phyloP scores from a whole-genome alignment of 805 yeast genomes.

The Ogataea ganodermae region DNA sequence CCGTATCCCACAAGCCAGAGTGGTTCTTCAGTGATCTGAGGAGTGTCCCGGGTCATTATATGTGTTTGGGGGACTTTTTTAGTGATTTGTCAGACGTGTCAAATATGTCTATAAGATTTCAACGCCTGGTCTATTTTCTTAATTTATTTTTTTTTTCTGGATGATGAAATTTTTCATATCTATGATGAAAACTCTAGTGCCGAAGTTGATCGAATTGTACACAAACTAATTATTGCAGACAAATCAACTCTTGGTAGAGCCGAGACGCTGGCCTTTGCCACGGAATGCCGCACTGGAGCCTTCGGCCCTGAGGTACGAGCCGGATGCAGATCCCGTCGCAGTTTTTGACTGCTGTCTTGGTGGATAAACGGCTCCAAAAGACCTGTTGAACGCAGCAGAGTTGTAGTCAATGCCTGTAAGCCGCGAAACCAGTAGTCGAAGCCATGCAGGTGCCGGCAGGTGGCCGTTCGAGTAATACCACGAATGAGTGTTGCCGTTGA shows the following conservation, averaged over 20 bases:
- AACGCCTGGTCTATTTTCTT: no score
- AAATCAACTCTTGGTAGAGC: slow-evolving; percentile 22
- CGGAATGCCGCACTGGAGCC: slow-evolving; percentile 38
- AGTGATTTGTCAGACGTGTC: no score
- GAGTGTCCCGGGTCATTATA: slow-evolving; percentile 1
- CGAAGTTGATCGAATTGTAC: no score
- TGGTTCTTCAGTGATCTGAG: slow-evolving; percentile 9
- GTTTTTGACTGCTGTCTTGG: slow-evolving; percentile 15
- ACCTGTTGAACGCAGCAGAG: slow-evolving; percentile 30
- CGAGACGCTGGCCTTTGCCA: slow-evolving; percentile 36
- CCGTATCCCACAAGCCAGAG: slow-evolving; percentile 92
- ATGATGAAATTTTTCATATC: no score
- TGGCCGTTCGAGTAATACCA: slow-evolving; percentile 56
- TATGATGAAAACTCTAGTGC: no score
- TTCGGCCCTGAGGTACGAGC: slow-evolving; percentile 22
- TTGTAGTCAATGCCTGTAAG: slow-evolving; percentile 36
- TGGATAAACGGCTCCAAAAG: slow-evolving; percentile 23
- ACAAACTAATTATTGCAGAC: no score
- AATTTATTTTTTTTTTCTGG: no score
- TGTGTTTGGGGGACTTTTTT: no score
- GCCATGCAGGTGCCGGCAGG: slow-evolving; percentile 56
- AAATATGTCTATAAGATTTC: no score
- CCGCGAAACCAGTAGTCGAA: slow-evolving; percentile 33
- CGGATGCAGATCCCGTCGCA: slow-evolving; percentile 16
- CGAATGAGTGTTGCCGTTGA: slow-evolving; percentile 23